phyloP scores from a whole-genome alignment of 2,329 filamentous ascomycete genomes.

The Monosporascus sp. region DNA sequence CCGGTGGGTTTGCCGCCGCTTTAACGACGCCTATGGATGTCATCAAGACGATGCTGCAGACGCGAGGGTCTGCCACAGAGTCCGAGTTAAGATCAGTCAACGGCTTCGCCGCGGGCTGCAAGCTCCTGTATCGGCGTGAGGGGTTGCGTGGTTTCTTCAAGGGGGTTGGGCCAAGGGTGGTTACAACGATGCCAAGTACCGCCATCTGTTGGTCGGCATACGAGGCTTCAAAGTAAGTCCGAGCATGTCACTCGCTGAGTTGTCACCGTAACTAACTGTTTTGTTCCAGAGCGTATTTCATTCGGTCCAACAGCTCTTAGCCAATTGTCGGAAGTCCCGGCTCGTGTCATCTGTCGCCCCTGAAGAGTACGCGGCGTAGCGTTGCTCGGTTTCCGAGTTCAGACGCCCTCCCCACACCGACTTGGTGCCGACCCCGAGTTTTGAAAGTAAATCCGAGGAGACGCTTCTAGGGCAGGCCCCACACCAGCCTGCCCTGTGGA shows the following conservation, averaged over 20 bases:
- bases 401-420: background rate
- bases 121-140: constrained; percentile 76
- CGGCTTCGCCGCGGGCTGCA: constrained; percentile 72
- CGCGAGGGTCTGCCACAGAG: constrained; percentile 77
- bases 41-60: constrained; percentile 96
- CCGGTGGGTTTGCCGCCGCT: constrained; percentile 87
- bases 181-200: constrained; percentile 97
- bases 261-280: background rate
- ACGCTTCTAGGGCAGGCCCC: background rate
- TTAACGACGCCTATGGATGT: constrained; percentile 96
- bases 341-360: background rate
- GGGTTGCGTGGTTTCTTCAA: constrained; percentile 87
- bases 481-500: too few relatives aligned
- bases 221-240: constrained; percentile 60
- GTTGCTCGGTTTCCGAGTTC: background rate
- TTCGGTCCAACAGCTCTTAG: constrained; percentile 22
- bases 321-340: constrained; percentile 9
- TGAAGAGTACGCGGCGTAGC: background rate
- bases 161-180: constrained; percentile 81
- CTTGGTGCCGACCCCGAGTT: background rate
- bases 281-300: constrained; percentile 26
- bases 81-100: constrained; percentile 79
- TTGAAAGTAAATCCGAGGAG: background rate
- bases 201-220: constrained; percentile 96
- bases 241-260: background rate